Conservation (phyloP, 2,329 filamentous ascomycete species). For the Aspergillus fructus region DNA sequence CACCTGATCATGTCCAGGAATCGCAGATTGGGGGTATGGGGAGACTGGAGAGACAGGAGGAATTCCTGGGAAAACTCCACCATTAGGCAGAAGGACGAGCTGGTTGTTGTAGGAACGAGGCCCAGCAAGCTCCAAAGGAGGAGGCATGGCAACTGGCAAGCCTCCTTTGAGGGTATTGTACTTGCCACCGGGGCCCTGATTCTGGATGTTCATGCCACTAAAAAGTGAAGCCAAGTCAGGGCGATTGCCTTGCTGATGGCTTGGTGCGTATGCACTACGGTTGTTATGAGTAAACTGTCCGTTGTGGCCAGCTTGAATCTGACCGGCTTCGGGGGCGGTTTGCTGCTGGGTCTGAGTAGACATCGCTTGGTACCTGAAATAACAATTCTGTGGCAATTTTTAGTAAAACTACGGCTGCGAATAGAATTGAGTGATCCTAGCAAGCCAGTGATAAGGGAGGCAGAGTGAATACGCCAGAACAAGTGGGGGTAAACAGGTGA, state of each 20-base stretch:
- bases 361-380: conserved; percentile 11
- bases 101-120: conserved; percentile 31
- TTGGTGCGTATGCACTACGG: conserved; percentile 23
- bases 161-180: conserved; percentile 27
- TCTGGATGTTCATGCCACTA: conserved; percentile 28
- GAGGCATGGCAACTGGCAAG: conserved; percentile 25
- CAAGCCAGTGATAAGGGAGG: background rate
- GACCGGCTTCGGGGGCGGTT: conserved; percentile 25
- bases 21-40: conserved; percentile 28
- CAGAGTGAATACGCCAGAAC: background rate
- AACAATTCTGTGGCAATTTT: background rate
- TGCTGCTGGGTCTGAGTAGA: conserved; percentile 26
- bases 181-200: conserved; percentile 27
- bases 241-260: conserved; percentile 23
- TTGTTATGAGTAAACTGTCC: conserved; percentile 27
- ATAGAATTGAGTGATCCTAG: background rate
- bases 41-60: conserved; percentile 21
- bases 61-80: conserved; percentile 32
- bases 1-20: conserved; percentile 34
- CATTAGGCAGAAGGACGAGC: conserved; percentile 33
- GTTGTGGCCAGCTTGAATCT: conserved; percentile 22
- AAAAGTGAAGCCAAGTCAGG: conserved; percentile 25
- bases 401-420: background rate
- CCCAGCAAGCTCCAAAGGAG: conserved; percentile 26
- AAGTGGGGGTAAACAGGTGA: background rate